Percentiles rank a stretch among this genome's conserved stretches.
phyloP scores from a whole-genome alignment of 129 eudicot species.

The Ambrosia trifida region DNA sequence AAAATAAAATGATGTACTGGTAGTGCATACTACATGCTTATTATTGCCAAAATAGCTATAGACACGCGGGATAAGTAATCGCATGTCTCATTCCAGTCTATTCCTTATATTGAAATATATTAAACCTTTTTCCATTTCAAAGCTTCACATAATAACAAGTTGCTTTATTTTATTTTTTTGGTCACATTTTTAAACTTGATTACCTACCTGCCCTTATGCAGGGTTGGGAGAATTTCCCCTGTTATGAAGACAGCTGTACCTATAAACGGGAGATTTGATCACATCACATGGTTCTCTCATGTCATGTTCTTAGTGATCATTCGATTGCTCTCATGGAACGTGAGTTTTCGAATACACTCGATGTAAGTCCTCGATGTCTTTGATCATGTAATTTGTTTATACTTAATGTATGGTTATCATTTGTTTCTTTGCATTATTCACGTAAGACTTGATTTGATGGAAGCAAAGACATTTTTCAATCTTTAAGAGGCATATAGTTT shows the following conservation, averaged over 20 bases:
- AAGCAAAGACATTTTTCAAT: not conserved
- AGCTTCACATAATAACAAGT: not conserved
- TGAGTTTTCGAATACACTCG: conserved; percentile 74
- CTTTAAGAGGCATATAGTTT: no score
- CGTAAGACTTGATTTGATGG: not conserved
- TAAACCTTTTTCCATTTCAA: not conserved
- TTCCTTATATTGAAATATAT: not conserved
- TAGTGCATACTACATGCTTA: not conserved
- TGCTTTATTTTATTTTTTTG: not conserved
- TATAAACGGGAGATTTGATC: conserved; percentile 96
- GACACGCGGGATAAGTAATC: not conserved
- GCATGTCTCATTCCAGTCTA: not conserved
- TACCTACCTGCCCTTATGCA: conserved; percentile 30
- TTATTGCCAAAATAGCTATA: not conserved
- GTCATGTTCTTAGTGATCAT: conserved; percentile 77
- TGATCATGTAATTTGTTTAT: not conserved
- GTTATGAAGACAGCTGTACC: conserved; percentile 93
- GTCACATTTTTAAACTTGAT: not conserved
- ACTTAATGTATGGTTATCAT: not conserved
- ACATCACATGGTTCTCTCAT: conserved; percentile 87
- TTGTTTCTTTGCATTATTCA: not conserved
- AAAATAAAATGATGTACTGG: not conserved
- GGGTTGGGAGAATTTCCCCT: conserved; percentile 65
- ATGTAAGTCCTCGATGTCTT: conserved; percentile 52
- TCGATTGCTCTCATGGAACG: conserved; percentile 73